These are phyloP conservation scores for Russula lepida DNA, from an alignment of 768 basidiomycete species.

Conservation along the genomic window DNA sequence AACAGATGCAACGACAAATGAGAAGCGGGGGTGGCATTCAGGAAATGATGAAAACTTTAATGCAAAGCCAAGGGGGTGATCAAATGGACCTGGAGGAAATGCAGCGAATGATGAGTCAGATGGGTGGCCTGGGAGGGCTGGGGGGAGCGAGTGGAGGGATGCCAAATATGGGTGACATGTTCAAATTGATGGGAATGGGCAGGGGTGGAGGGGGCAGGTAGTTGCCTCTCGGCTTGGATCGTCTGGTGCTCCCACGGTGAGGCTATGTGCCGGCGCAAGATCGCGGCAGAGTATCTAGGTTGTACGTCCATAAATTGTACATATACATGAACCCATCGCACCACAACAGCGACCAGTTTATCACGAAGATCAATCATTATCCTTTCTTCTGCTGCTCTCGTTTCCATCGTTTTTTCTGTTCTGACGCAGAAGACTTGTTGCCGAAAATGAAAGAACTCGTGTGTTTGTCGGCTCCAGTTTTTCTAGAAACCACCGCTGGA, in stretches of 20 bases:
- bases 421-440: constrained; percentile 43
- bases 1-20: constrained; percentile 83
- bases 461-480: constrained; percentile 74
- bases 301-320: background rate
- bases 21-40: constrained; percentile 83
- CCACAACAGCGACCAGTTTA: background rate
- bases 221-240: background rate
- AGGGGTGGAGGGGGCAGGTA: constrained; percentile 18
- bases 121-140: constrained; percentile 59
- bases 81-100: constrained; percentile 91
- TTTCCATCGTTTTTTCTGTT: constrained; percentile 31
- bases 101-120: constrained; percentile 91
- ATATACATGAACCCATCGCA: background rate
- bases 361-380: background rate
- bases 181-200: constrained; percentile 67
- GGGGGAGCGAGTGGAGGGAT: constrained; percentile 60
- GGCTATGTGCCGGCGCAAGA: background rate
- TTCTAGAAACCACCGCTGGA: constrained; percentile 49
- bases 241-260: background rate
- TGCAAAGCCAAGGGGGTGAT: constrained; percentile 89
- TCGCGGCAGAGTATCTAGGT: background rate
- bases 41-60: constrained; percentile 98
- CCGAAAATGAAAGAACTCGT: constrained; percentile 76
- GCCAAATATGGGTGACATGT: constrained; percentile 68
- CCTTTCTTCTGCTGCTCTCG: constrained; percentile 18